Base-by-base conservation (phyloP, 2,329 filamentous ascomycete genomes). In the Drechslera avenae region DNA sequence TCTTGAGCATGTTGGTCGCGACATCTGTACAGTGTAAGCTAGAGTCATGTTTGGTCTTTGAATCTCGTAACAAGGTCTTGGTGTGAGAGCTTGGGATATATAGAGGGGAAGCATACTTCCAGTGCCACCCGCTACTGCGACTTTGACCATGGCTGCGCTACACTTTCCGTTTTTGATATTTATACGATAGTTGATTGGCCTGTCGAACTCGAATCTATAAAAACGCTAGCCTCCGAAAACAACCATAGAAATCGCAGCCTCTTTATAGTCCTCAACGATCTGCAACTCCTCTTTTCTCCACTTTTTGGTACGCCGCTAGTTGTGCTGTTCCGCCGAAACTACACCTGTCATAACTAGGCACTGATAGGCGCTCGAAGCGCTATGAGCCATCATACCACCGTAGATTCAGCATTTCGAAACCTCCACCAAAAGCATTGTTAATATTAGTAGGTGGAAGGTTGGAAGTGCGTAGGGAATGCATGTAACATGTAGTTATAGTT, bases 1-100 rank as follows among this genome's bases (percentile, higher is more conserved):
- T 74, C 50, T 84, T 81, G 17, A 84, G 67, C 8, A 85, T 62
- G 60, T 83, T 82, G 34, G 69, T 74, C 2, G 78, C 79, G 39
- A 86, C 77, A 47, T 82, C 82, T 84, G 37, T 10, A 2, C 12
- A 3, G 18, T 28, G 16, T 31, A 4, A 37, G 44, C 16, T 13
- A 28, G 10, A 30, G 12, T 30, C 16, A n/a, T 18, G 8, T 7
- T 23, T 17, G 39, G 34, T 16, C 17, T 30, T 23, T 30, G 39
- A 23, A 14, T 32, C 6, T 4, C 18, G 13, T 28, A 28, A 14
- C n/a, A n/a, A 9, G 16, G 34, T 17, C 13, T 17, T 41, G 28
- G 32, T 23, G 43, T 43, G 48, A 21, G 35, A 19, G 6, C 10
- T 32, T 13, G 21, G 19, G 3, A 26, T 18, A 21, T 30, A 32